Evolutionary conservation across 2,329 filamentous ascomycete genomes (phyloP).

Genomic region (Phyllosticta citriasiana): DNA sequence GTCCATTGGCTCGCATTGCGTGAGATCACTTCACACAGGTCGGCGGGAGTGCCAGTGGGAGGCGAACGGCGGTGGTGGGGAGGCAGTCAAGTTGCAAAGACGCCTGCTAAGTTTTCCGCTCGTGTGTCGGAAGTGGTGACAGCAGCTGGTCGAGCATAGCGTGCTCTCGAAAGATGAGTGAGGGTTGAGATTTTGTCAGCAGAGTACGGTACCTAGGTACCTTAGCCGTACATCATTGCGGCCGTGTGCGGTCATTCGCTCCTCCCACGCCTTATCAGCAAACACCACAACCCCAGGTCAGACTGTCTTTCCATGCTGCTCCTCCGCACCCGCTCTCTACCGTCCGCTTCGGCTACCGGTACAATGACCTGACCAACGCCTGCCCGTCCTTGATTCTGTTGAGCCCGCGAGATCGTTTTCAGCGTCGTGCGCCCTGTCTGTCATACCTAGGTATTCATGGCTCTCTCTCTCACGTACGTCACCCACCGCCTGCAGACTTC

Average conservation of each 20-base stretch:
- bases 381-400: not conserved
- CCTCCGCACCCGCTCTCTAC: not conserved
- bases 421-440: not conserved
- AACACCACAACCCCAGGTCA: not conserved
- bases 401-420: not conserved
- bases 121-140: not conserved
- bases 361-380: not conserved
- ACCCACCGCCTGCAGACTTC: not conserved
- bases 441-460: not conserved
- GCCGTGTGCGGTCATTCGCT: not conserved
- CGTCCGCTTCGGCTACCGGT: not conserved
- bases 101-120: not conserved
- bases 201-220: not conserved
- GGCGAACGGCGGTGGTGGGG: not conserved
- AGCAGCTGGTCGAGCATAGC: not conserved
- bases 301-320: not conserved
- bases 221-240: not conserved
- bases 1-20: constrained; percentile 10
- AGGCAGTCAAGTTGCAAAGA: not conserved
- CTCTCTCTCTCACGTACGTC: not conserved
- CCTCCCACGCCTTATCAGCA: not conserved
- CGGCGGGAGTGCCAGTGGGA: not conserved
- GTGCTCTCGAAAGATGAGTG: not conserved
- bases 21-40: not conserved
- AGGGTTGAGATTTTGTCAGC: not conserved